These are phyloP conservation scores for Chaetomium olivaceum DNA, from an alignment of 2,329 filamentous ascomycete species.

Conservation along the genomic window DNA sequence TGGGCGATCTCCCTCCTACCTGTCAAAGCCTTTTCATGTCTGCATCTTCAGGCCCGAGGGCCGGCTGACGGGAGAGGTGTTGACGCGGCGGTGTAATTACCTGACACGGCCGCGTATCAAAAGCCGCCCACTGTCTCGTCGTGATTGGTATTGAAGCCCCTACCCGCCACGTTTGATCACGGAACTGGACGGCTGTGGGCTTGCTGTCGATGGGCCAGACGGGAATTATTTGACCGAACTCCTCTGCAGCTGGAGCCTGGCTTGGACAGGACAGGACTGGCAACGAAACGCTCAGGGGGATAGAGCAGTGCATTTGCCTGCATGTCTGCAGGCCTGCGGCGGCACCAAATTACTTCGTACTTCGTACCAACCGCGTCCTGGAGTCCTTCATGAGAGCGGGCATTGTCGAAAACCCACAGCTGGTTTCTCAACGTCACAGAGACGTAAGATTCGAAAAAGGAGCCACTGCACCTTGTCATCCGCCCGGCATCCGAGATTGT, in stretches of 20 bases:
- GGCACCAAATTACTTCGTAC: neutral
- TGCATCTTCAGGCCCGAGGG: neutral
- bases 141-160: neutral
- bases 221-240: neutral
- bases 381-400: neutral
- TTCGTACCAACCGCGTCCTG: too few relatives aligned
- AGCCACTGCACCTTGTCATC: neutral
- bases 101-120: neutral
- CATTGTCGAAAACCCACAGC: neutral
- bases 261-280: neutral
- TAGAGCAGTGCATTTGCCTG: neutral
- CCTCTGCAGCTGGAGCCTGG: neutral
- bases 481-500: slow-evolving; percentile 15
- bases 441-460: slow-evolving; percentile 5
- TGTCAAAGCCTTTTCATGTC: neutral
- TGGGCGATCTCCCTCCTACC: slow-evolving; percentile 2
- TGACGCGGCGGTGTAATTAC: neutral
- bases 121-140: neutral
- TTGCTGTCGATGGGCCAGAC: neutral
- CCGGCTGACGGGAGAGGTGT: neutral
- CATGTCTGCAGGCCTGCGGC: slow-evolving; percentile 11
- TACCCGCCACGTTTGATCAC: neutral
- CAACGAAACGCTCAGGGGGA: neutral
- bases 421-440: slow-evolving; percentile 4
- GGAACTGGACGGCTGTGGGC: neutral